Conservation (phyloP, 768 basidiomycete genomes). For the Rhodotorula paludigena region DNA sequence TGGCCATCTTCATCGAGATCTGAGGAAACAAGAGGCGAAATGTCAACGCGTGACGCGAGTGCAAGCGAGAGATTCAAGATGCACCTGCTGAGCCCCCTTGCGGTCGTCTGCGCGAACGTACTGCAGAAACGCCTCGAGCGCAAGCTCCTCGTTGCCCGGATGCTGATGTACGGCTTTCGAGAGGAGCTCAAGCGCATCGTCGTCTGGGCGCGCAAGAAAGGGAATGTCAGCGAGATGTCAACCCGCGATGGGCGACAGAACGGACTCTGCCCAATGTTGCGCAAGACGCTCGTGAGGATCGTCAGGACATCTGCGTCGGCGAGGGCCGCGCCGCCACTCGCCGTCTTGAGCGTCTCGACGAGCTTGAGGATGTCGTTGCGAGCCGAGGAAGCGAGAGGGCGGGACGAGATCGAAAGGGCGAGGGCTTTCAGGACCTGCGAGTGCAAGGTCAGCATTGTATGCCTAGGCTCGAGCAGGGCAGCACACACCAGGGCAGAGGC, state of each 20-base stretch:
- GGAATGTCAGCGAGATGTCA: neutral
- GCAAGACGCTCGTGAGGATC: constrained; percentile 10
- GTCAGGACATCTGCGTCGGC: constrained; percentile 28
- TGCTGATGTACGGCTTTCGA: constrained; percentile 4
- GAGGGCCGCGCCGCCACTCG: constrained; percentile 3
- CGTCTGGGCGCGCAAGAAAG: neutral
- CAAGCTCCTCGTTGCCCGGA: constrained; percentile 34
- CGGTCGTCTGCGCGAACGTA: constrained; percentile 8
- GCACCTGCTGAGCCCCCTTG: constrained; percentile 21
- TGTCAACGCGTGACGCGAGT: neutral
- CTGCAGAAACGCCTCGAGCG: constrained; percentile 29
- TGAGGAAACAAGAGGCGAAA: neutral
- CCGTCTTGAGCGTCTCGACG: constrained; percentile 13
- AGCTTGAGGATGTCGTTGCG: constrained; percentile 12
- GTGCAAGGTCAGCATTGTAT: no score
- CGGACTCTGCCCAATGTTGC: constrained; percentile 8
- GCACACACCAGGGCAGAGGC: constrained; percentile 16
- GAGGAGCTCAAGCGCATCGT: constrained; percentile 15
- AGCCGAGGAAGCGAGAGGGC: neutral
- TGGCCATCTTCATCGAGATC: constrained; percentile 23
- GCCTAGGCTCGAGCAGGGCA: neutral
- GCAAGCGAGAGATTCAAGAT: neutral
- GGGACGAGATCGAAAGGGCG: constrained; percentile 13
- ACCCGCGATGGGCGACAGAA: no score
- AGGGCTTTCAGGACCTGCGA: constrained; percentile 30